A percentile compares a stretch with the other conserved stretches of the same genome.
These are phyloP conservation scores for Licmophora abbreviata DNA, from an alignment of 108 stramenopile species.

Conservation along the genomic window DNA sequence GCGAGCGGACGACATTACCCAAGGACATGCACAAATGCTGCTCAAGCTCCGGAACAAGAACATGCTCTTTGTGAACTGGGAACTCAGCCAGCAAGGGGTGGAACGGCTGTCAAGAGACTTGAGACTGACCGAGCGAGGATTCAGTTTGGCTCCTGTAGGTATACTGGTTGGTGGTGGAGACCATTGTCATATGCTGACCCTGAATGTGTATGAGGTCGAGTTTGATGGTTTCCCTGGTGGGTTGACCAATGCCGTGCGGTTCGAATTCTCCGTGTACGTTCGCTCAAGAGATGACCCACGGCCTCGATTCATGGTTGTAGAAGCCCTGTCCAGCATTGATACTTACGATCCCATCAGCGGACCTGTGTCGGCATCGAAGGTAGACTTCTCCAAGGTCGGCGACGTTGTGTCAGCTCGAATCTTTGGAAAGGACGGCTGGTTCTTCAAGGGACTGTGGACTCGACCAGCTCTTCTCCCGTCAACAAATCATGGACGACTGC, in stretches of 20 bases:
- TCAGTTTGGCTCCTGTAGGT: not conserved
- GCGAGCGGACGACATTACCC: too few species aligned
- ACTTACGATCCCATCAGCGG: not conserved
- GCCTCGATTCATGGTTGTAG: not conserved
- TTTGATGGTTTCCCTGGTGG: not conserved
- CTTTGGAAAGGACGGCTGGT: not conserved
- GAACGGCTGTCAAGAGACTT: not conserved
- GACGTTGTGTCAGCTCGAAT: not conserved
- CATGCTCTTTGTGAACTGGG: not conserved
- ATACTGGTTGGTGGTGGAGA: not conserved
- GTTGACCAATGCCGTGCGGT: not conserved
- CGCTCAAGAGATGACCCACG: not conserved
- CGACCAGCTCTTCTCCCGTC: not conserved
- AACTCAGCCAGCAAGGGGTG: not conserved
- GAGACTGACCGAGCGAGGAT: not conserved
- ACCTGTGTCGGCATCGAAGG: not conserved
- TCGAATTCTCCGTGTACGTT: not conserved
- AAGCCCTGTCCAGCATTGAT: not conserved
- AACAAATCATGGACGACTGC: not conserved
- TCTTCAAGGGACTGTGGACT: not conserved
- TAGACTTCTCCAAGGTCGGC: not conserved
- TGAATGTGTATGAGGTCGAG: not conserved
- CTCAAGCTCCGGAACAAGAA: too few species aligned
- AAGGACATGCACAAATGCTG: too few species aligned
- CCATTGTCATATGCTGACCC: not conserved